Conservation (phyloP, 2,329 filamentous ascomycete genomes). For the Pseudocercospora fijiensis region DNA sequence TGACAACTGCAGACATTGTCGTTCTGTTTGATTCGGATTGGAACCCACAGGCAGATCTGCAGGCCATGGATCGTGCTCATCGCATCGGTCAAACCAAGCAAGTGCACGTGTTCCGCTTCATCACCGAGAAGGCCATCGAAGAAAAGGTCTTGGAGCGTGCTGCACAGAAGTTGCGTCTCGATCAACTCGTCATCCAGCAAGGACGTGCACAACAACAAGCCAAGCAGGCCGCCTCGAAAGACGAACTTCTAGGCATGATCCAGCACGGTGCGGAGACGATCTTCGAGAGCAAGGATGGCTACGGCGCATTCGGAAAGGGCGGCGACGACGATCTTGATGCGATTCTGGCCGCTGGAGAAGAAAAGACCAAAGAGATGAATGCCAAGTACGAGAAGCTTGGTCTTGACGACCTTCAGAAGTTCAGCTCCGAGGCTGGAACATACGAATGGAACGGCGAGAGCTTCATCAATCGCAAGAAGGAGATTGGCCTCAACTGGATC, state of each 20-base stretch:
- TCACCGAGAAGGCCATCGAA: slow-evolving; percentile 97
- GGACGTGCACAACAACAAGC: slow-evolving; percentile 86
- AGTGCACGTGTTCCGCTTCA: slow-evolving; percentile 92
- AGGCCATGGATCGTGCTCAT: slow-evolving; percentile 98
- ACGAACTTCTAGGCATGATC: slow-evolving; percentile 96
- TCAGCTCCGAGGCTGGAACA: slow-evolving; percentile 84
- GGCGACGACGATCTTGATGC: slow-evolving; percentile 87
- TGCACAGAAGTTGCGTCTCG: slow-evolving; percentile 91
- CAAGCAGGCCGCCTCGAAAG: slow-evolving; percentile 91
- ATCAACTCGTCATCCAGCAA: slow-evolving; percentile 97
- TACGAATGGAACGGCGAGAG: slow-evolving; percentile 99
- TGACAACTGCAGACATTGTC: slow-evolving; percentile 93
- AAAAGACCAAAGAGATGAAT: slow-evolving; percentile 84
- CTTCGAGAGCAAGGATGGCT: slow-evolving; percentile 71
- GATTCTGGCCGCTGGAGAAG: slow-evolving; percentile 82
- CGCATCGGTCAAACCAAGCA: slow-evolving; percentile 99
- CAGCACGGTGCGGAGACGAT: slow-evolving; percentile 97
- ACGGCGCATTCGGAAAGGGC: slow-evolving; percentile 58
- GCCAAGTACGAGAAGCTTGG: slow-evolving; percentile 95
- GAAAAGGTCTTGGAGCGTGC: slow-evolving; percentile 97
- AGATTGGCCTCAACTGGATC: slow-evolving; percentile 93
- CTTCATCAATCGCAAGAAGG: slow-evolving; percentile 80
- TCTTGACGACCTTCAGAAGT: slow-evolving; percentile 95
- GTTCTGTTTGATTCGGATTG: slow-evolving; percentile 97
- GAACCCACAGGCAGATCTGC: slow-evolving; percentile 97